Evolutionary conservation across 768 basidiomycete genomes (phyloP).

Genomic region (Zangia roseola): DNA sequence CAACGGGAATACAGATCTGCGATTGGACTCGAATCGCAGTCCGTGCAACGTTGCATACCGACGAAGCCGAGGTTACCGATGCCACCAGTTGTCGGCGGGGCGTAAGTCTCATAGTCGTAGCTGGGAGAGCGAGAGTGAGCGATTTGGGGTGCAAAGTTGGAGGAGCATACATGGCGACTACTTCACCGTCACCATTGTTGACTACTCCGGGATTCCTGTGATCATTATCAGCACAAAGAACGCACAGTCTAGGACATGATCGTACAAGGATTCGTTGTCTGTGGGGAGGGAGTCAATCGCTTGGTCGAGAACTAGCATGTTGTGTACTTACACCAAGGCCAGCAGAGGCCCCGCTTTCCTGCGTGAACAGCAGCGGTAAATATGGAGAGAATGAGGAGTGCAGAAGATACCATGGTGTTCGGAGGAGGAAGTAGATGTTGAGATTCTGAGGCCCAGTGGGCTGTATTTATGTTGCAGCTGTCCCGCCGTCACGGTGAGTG

Average conservation of each 20-base stretch:
- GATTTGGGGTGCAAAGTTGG: not conserved
- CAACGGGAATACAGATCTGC: constrained; percentile 31
- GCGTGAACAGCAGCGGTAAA: constrained; percentile 25
- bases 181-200: constrained; percentile 34
- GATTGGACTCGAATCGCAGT: constrained; percentile 37
- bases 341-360: constrained; percentile 38
- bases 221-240: not conserved
- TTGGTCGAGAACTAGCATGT: not conserved
- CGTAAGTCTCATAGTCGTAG: constrained; percentile 39
- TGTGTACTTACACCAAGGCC: constrained; percentile 33
- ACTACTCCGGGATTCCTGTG: constrained; percentile 28
- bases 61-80: constrained; percentile 38
- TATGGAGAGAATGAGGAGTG: constrained; percentile 14
- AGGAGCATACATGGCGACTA: constrained; percentile 31
- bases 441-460: not conserved
- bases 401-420: constrained; percentile 19
- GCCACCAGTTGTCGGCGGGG: constrained; percentile 34
- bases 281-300: not conserved
- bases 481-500: not conserved
- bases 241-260: not conserved
- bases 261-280: constrained; percentile 34
- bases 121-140: constrained; percentile 13
- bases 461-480: constrained; percentile 12
- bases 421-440: not conserved
- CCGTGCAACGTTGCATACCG: constrained; percentile 38